Base-by-base conservation (phyloP, 108 stramenopile species). In the Pseudonitzschia delicatissima region DNA sequence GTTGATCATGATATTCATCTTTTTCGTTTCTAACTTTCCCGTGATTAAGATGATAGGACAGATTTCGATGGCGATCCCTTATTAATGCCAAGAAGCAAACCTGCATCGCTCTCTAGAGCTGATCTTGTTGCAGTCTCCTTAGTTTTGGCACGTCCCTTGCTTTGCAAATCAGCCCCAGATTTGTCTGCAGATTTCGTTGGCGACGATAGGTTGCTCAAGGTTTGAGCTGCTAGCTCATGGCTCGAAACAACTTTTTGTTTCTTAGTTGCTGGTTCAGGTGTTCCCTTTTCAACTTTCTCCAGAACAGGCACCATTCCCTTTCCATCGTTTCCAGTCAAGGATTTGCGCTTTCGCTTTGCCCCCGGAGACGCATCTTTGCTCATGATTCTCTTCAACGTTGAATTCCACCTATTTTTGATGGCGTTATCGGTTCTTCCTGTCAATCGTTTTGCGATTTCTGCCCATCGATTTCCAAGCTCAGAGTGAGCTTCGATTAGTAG, bases 351-450 rank as follows among this genome's bases (percentile, higher is more conserved):
- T n/a, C 66, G 59, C 20, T 74, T 74, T 15, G 26, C 29, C 45
- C 20, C 34, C 35, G 60, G 32, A 60, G 69, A 35, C 27, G 58
- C 66, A 31, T 75, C 73, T 12, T 42, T 33, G 40, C 39, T 50
- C 53, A 87, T 35, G 12, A 82, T 75, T 25, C 92, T 73, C 77
- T 95, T 93, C 63, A 97, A 57, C 6, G 93, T 95, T 4, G 81
- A 83, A 73, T 98, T 96, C 95, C 96, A 99, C 63, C 96, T 80
- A 68, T 98, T 98, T 82, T 99, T 99, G 71, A 99, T 99, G 39
- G 96, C 92, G 76, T 99, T 99, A 77, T 99, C 98, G 11, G 98
- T 99, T 35, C 96, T 65, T 33, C 98, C 98, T 12, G 88, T 78
- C 63, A 99, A 69, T 18, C 83, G 77, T 72, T 97, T 97, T 50